Evolutionary conservation across 176 grass and related monocot species (phyloP), one percentile per base, ranked within the genome.

Genomic region (Phragmites australis): DNA sequence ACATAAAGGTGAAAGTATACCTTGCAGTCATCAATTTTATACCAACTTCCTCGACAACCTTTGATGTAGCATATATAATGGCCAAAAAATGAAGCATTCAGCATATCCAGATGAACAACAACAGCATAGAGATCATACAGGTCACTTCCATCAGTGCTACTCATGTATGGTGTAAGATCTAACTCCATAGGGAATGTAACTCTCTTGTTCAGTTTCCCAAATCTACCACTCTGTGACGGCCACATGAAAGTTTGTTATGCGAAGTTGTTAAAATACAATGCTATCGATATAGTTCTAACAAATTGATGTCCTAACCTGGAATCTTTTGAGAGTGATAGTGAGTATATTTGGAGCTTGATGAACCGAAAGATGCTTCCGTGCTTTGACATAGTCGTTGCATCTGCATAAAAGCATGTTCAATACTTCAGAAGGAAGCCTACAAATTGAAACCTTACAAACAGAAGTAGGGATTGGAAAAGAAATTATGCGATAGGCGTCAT

Each of bases 321-420:
- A 99, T 84, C 97, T 91, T 88, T 99, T 99, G 46, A 99, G 90
- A 41, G 97, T 82, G 81, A 99, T 86, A 30, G 97, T 99, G 48
- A 99, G 93, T 76, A 99, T 91, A 93, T 99, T 99, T 84, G 97
- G 97, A 78, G 97, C 86, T 84, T 99, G 97, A 89, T 99, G 87
- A 69, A 99, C 97, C 80, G 93, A 96, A 75, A 99, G 97, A 49
- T 75, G 88, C 52, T 99, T 99, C 71, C 73, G 88, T 73, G 97
- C 97, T 91, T 99, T 99, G 37, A 99, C 97, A 86, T 95, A 99
- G 77, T 91, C 97, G 16, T 85, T 93, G 81, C 97, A 99, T 76
- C 97, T 99, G 79, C 65, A 86, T 42, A 81, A 65, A 80, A 74
- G 13, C 26, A 88, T 40, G 46, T 17, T 79, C 13, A 67, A 26